Conservation (phyloP, 1,284 basidiomycete genomes). For the Baeospora myosura region DNA sequence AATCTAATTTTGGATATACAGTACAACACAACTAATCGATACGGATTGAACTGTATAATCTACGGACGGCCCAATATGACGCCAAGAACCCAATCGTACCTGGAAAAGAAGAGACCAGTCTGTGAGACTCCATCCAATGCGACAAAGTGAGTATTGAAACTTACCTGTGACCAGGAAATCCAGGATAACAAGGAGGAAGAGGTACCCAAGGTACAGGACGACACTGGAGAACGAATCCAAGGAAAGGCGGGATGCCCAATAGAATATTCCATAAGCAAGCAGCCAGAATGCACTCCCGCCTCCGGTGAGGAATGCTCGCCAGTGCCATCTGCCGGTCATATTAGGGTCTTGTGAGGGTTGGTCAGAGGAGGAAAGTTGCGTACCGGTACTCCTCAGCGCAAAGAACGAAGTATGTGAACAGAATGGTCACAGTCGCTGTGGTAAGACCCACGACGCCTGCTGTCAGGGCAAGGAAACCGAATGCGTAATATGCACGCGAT, state of each 20-base stretch:
- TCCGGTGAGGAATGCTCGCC: slow-evolving; percentile 91
- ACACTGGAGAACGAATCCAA: slow-evolving; percentile 81
- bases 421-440: slow-evolving; percentile 83
- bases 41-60: slow-evolving; percentile 74
- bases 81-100: slow-evolving; percentile 84
- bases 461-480: slow-evolving; percentile 91
- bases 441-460: slow-evolving; percentile 81
- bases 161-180: slow-evolving; percentile 85
- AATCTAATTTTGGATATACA: background rate
- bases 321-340: slow-evolving; percentile 72
- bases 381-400: slow-evolving; percentile 94
- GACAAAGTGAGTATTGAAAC: slow-evolving; percentile 15
- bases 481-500: slow-evolving; percentile 90
- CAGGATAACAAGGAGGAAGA: slow-evolving; percentile 76
- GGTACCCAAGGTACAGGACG: slow-evolving; percentile 87
- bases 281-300: slow-evolving; percentile 94
- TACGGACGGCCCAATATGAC: slow-evolving; percentile 79
- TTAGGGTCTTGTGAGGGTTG: slow-evolving; percentile 4
- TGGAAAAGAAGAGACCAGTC: slow-evolving; percentile 20
- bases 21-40: slow-evolving; percentile 43
- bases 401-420: slow-evolving; percentile 89
- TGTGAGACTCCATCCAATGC: slow-evolving; percentile 5
- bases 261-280: slow-evolving; percentile 77
- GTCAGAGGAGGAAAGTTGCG: slow-evolving; percentile 15
- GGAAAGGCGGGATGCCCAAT: slow-evolving; percentile 82